Evolutionary conservation across 2,329 filamentous ascomycete species (phyloP).

Genomic region (Teratosphaeria destructans): DNA sequence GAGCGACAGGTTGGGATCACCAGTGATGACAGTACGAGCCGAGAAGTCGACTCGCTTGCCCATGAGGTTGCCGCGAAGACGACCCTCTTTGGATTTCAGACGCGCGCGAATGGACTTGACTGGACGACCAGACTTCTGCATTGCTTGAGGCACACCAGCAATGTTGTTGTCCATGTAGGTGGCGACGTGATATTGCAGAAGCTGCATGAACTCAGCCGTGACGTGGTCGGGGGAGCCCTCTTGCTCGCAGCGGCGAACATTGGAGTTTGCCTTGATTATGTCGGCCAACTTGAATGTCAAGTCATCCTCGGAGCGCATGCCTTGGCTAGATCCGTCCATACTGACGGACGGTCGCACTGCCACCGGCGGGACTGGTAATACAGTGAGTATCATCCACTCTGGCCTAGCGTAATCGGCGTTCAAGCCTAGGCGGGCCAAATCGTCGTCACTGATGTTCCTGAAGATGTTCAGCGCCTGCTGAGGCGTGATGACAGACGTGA

Average conservation of each 20-base stretch:
- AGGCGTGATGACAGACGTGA: slow-evolving; percentile 74
- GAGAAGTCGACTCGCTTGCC: slow-evolving; percentile 99
- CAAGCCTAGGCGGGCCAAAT: slow-evolving; percentile 77
- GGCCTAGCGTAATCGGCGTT: slow-evolving; percentile 92
- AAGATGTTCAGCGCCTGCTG: slow-evolving; percentile 80
- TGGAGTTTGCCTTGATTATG: slow-evolving; percentile 94
- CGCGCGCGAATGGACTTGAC: slow-evolving; percentile 95
- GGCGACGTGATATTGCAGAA: slow-evolving; percentile 95
- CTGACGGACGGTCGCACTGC: slow-evolving; percentile 95
- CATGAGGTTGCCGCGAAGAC: slow-evolving; percentile 97
- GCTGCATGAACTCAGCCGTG: slow-evolving; percentile 75
- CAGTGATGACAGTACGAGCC: slow-evolving; percentile 97
- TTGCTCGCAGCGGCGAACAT: slow-evolving; percentile 80
- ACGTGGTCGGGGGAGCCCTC: slow-evolving; percentile 91
- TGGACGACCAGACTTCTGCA: slow-evolving; percentile 93
- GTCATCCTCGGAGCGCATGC: slow-evolving; percentile 93
- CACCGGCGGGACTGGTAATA: slow-evolving; percentile 88
- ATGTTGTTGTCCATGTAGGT: slow-evolving; percentile 99
- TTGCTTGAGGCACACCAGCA: slow-evolving; percentile 81
- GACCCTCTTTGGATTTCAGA: slow-evolving; percentile 97
- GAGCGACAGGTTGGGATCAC: slow-evolving; percentile 89
- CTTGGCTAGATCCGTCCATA: slow-evolving; percentile 86
- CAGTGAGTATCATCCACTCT: slow-evolving; percentile 96
- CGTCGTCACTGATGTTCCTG: slow-evolving; percentile 69
- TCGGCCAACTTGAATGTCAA: slow-evolving; percentile 98